Evolutionary conservation across 1,284 basidiomycete genomes (phyloP), one percentile per base, ranked within the genome.

Genomic region (Puccinia horiana): DNA sequence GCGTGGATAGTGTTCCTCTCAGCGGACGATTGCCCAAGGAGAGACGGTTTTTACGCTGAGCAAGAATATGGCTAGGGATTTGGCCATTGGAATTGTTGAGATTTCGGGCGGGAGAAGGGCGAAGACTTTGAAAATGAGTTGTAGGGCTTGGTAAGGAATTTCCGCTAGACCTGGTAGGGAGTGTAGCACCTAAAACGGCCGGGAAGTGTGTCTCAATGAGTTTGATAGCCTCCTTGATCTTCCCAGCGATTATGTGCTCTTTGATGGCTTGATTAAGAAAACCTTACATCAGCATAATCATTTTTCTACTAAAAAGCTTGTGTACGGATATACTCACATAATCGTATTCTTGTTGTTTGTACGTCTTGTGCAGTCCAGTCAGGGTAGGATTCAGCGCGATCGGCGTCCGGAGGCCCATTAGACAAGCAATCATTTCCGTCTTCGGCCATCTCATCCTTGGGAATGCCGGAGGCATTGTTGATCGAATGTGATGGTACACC

Each of bases 331-430:
- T 20, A n/a, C 67, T 73, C 29, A 80, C 78, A 47, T 29, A 80
- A 56, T 42, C 78, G 32, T 47, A 80, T n/a, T 73, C 67, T 67
- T 18, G 78, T 80, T 67, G 63, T 80, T 49, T 80, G 78, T 40
- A 80, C 40, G 54, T 80, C 78, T 40, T 54, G 47, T 35, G 78
- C 78, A 54, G 67, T 72, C 78, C 78, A 80, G 70, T 80, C 78
- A 29, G 78, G 67, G 32, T 80, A 80, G 61, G 29, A 56, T 42
- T 56, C 67, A 47, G 44, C 44, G 23, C 37, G 26, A 49, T 47
- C 61, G 18, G 65, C 40, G 16, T n/a, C 29, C 23, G 76, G 26
- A 29, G 65, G 29, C 26, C 52, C 20, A 63, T 47, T 37, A 40
- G 54, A 58, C n/a, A 35, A 72, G 42, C 14, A 40, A 47, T 52